Percentiles rank a stretch among this genome's conserved stretches.
These are phyloP conservation scores for Colletotrichum ledebouriae DNA, from an alignment of 2,329 filamentous ascomycete genomes.

Conservation along the genomic window DNA sequence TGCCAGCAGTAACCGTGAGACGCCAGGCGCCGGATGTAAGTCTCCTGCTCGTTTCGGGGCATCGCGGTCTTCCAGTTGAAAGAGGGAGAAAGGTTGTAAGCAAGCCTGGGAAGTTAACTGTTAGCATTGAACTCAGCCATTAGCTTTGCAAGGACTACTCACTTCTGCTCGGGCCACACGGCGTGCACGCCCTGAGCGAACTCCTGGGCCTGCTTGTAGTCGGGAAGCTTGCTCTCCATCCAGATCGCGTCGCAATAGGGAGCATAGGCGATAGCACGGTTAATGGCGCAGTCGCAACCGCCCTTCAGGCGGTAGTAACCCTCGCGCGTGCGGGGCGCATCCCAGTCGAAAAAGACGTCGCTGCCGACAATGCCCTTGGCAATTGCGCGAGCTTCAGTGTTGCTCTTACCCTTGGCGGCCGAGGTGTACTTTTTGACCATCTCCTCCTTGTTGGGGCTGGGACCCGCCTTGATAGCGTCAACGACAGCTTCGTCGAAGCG, in stretches of 20 bases:
- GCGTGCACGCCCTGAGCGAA: constrained; percentile 95
- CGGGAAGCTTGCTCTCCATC: constrained; percentile 99
- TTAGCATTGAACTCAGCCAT: background rate
- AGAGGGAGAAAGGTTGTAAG: constrained; percentile 97
- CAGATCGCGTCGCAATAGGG: constrained; percentile 97
- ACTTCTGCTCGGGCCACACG: constrained; percentile 97
- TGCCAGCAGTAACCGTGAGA: constrained; percentile 98
- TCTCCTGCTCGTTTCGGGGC: constrained; percentile 92
- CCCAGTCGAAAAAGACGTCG: constrained; percentile 95
- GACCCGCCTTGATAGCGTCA: constrained; percentile 80
- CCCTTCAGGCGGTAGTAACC: constrained; percentile 95
- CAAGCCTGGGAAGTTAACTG: constrained; percentile 69
- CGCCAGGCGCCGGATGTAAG: constrained; percentile 92
- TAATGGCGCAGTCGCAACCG: constrained; percentile 90
- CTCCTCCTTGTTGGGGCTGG: constrained; percentile 76
- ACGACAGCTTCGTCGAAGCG: constrained; percentile 92
- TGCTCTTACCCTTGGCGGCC: constrained; percentile 84
- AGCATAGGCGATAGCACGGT: constrained; percentile 90
- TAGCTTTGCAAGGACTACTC: constrained; percentile 52
- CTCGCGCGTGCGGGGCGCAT: constrained; percentile 90
- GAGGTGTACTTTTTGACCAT: constrained; percentile 76
- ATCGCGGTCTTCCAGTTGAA: constrained; percentile 99
- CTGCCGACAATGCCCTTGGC: constrained; percentile 82
- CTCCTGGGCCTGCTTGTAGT: constrained; percentile 90
- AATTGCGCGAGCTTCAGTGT: constrained; percentile 83